Percentiles rank a stretch among this genome's conserved stretches.
Evolutionary conservation across 306 rosid species (phyloP).

Genomic region (Macrotyloma uniflorum): DNA sequence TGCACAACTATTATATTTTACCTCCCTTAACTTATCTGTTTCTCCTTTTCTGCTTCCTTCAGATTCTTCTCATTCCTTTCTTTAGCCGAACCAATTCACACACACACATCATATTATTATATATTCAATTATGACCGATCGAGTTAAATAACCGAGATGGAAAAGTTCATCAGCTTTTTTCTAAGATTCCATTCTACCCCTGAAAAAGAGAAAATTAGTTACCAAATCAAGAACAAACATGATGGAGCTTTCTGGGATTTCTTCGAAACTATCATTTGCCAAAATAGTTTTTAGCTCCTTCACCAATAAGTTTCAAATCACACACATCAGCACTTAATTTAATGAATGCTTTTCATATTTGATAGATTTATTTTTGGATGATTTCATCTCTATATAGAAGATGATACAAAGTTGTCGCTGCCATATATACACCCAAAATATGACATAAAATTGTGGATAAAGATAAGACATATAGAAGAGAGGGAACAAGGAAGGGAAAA

Average conservation of each 20-base stretch:
- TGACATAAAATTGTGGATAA: too few species aligned
- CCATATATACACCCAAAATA: neutral
- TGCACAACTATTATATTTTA: conserved; percentile 37
- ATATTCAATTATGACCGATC: neutral
- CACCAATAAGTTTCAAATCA: neutral
- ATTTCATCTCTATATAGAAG: neutral
- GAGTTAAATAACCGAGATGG: conserved; percentile 12
- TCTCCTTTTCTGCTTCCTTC: conserved; percentile 54
- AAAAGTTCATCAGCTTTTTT: conserved; percentile 43
- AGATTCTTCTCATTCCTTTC: conserved; percentile 61
- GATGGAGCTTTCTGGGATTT: conserved; percentile 25
- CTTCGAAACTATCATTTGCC: conserved; percentile 18
- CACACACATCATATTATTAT: conserved; percentile 9
- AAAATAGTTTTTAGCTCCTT: neutral
- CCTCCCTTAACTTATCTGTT: conserved; percentile 53
- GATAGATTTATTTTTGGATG: neutral
- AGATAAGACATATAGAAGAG: too few species aligned
- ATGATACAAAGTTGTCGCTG: neutral
- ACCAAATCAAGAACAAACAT: conserved; percentile 33
- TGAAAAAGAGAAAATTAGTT: conserved; percentile 40
- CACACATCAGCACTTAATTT: neutral
- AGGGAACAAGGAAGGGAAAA: too few species aligned
- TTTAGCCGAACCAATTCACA: conserved; percentile 16
- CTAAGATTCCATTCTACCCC: conserved; percentile 41
- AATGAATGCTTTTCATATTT: neutral